phyloP scores from a whole-genome alignment of 192 early-diverging fungal genomes.

The Coemansia sp. region DNA sequence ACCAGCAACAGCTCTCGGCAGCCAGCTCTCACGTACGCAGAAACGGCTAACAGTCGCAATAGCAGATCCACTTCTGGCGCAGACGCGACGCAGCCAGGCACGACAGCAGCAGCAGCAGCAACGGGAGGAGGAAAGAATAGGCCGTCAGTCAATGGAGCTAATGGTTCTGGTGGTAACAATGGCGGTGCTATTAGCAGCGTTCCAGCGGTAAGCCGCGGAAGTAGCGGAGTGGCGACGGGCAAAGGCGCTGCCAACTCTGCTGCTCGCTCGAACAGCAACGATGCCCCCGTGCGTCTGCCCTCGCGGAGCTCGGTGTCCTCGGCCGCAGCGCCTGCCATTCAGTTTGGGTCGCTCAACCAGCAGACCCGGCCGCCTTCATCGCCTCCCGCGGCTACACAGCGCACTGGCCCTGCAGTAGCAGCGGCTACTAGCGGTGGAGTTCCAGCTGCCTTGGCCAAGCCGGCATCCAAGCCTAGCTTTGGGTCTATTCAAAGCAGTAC shows the following conservation, averaged over 20 bases:
- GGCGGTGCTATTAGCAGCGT: not conserved
- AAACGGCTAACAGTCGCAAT: slow-evolving; percentile 30
- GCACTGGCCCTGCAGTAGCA: slow-evolving; percentile 3
- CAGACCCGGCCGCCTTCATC: slow-evolving; percentile 37
- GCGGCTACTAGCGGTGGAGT: slow-evolving; percentile 50
- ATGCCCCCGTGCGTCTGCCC: slow-evolving; percentile 43
- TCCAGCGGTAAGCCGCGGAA: slow-evolving; percentile 4
- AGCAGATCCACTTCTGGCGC: slow-evolving; percentile 3
- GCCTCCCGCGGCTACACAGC: slow-evolving; percentile 11
- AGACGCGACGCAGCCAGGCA: slow-evolving; percentile 23
- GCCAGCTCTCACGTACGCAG: slow-evolving; percentile 43
- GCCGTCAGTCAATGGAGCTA: slow-evolving; percentile 29
- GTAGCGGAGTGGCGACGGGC: not conserved
- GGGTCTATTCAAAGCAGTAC: slow-evolving; percentile 34
- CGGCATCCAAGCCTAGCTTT: slow-evolving; percentile 49
- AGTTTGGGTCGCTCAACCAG: slow-evolving; percentile 56
- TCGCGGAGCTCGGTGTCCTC: slow-evolving; percentile 37
- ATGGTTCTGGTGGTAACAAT: slow-evolving; percentile 3
- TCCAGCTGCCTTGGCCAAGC: slow-evolving; percentile 29
- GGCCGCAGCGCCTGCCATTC: slow-evolving; percentile 31
- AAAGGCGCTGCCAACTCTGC: not conserved
- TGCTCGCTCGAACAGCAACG: slow-evolving; percentile 25
- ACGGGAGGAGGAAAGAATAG: slow-evolving; percentile 35
- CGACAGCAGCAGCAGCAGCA: slow-evolving; percentile 5
- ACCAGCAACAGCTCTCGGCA: slow-evolving; percentile 43